Evolutionary conservation across 2,329 filamentous ascomycete genomes (phyloP), one percentile per base, ranked within the genome.

Genomic region (Neofusicoccum laricinum): DNA sequence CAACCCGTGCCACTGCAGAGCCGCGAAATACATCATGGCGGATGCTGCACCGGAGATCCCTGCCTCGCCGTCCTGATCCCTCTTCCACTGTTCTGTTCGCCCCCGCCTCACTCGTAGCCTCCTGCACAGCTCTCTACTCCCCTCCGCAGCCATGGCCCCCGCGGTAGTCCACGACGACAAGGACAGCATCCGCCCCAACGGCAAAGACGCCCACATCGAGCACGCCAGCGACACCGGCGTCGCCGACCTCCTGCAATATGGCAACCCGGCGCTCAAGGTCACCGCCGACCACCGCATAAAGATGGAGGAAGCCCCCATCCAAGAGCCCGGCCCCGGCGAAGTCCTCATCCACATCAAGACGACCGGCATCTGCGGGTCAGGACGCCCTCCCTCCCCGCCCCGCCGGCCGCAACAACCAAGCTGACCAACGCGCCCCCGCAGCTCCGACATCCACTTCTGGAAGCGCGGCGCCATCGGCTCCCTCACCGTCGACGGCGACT

Each of bases 401-500:
- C n/a, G n/a, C n/a, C n/a, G n/a, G n/a, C n/a, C n/a, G n/a, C n/a
- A n/a, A n/a, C n/a, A n/a, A n/a, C n/a, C n/a, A n/a, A n/a, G n/a
- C n/a, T n/a, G n/a, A n/a, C n/a, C n/a, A n/a, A n/a, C n/a, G n/a
- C n/a, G n/a, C n/a, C n/a, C n/a, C n/a, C n/a, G n/a, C n/a, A 86
- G 84, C 45, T 89, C 87, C 0, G 88, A 90, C 69, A 83, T 90
- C 67, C 88, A 90, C 71, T 88, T 89, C 68, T 90, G 88, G 88
- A 86, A 87, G 69, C 78, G 80, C 0, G 88, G 88, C 25, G 77
- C 82, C 12, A 90, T 90, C 69, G 88, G 88, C 2, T 80, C 82
- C 1, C 79, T 90, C 1, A 81, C 86, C 1, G 83, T 90, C 12
- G 82, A 87, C 65, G 84, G 84, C 19, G 85, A 89, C 68, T 88